Evolutionary conservation across 202 grass and related monocot species (phyloP), one percentile per base, ranked within the genome.

Genomic region (Miscanthus sacchariflorus): DNA sequence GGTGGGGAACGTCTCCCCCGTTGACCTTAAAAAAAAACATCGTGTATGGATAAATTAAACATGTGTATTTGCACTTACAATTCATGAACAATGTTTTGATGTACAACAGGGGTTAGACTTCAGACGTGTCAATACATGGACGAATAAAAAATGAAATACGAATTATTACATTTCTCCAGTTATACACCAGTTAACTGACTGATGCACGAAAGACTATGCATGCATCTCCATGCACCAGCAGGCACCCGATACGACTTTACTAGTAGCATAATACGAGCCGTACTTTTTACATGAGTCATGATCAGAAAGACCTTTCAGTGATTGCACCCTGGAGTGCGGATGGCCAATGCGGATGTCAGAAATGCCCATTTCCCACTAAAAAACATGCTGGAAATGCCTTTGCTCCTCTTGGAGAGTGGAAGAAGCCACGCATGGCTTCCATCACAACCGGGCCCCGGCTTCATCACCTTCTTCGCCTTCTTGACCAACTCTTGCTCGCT

Each of bases 281-380:
- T 86, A 39, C 69, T 79, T 68, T 69, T 86, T 69, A 84, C 61
- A 68, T 6, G 8, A 59, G 49, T 71, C 61, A 90, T 81, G 80
- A 78, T 39, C 76, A 87, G 64, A 81, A 74, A 84, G 88, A 77
- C 84, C 74, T 74, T 86, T 90, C 80, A 93, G 89, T 87, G 90
- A 74, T 86, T 84, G 83, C 77, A 82, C 75, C 78, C 90, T 78
- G 80, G 73, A 65, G 74, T 76, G 72, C 83, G 70, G 83, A 90
- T 77, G 81, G 89, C 90, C 72, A 91, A 86, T 75, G 89, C 82
- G 81, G 89, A 82, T 79, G 76, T 86, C 50, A 90, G 83, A 90
- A 93, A 91, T 12, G 89, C 45, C 89, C 95, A 97, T 91, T 95
- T 97, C 89, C 84, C 87, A 88, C 88, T 76, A n/a, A 93, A 93